These are phyloP conservation scores for Oryza longistaminata DNA, from an alignment of 176 grass and related monocot genomes.

Conservation along the genomic window DNA sequence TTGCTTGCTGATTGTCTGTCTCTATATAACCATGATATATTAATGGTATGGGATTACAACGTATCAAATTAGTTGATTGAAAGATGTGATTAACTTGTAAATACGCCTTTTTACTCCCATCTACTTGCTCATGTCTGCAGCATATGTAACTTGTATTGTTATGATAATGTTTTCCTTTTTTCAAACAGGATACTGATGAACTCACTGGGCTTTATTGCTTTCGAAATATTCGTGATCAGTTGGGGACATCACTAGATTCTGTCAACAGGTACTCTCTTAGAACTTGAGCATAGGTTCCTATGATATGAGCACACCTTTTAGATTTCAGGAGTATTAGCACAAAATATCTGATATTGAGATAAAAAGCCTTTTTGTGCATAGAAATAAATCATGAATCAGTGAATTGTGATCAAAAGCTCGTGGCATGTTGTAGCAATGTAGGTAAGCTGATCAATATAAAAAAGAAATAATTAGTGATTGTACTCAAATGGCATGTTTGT, in stretches of 20 bases:
- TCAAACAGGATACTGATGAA: slow-evolving; percentile 89
- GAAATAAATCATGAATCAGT: slow-evolving; percentile 8
- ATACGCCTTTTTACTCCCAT: neutral
- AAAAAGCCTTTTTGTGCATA: neutral
- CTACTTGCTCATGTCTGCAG: neutral
- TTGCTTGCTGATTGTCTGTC: neutral
- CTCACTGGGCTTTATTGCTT: slow-evolving; percentile 97
- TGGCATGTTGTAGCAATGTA: neutral
- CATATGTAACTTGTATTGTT: slow-evolving; percentile 18
- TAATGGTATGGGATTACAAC: neutral
- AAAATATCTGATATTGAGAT: neutral
- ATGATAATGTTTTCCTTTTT: slow-evolving; percentile 26
- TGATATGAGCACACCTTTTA: neutral
- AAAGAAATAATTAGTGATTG: slow-evolving; percentile 19
- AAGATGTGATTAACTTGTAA: slow-evolving; percentile 1
- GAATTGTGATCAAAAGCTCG: neutral
- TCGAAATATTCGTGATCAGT: slow-evolving; percentile 89
- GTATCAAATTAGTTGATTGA: neutral
- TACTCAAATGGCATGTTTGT: slow-evolving; percentile 1
- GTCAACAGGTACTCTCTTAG: slow-evolving; percentile 70
- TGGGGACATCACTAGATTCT: slow-evolving; percentile 81
- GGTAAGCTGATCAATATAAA: neutral
- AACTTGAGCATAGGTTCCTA: slow-evolving; percentile 9
- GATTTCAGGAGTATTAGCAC: slow-evolving; percentile 25
- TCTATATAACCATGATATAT: neutral